Base-by-base conservation (phyloP, 495 filamentous ascomycete species). In the Hypoxylon cercidicola region DNA sequence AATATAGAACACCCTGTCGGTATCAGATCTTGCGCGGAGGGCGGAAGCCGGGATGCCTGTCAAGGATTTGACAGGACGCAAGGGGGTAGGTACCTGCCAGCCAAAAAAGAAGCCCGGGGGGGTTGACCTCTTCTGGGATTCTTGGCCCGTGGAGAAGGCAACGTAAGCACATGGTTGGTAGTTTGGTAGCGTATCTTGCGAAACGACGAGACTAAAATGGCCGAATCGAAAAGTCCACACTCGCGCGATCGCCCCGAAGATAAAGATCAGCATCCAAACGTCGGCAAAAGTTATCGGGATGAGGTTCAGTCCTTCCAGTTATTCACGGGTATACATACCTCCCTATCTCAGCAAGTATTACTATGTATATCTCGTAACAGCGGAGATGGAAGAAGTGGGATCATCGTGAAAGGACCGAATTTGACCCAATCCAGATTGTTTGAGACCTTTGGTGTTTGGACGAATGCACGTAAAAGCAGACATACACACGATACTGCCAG, bases 11-110 rank as follows among this genome's bases (percentile, higher is more conserved):
- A 68, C 54, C 60, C 59, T 63, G 60, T 59, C 55, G 47, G 58
- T 58, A 68, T 68, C 58, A 68, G 65, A 68, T 68, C 65, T 68
- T 34, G 59, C 39, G 55, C 60, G 49, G 55, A 62, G 62, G 55
- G 37, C 54, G 44, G 59, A 44, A 60, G 55, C 65, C 49, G 55
- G 65, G 65, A 45, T 62, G 43, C 34, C 10, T 55, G 50, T 63
- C 65, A 68, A 60, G 65, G 65, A 63, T 68, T 47, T 68, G 60
- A 59, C 55, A 67, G 5, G 53, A 59, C 43, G 65, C 44, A 63
- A 63, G 55, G 62, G 62, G n/a, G n/a, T n/a, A 25, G 23, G 23
- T 25, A 2, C 2, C 23, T 2, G 13, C 37, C 40, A 43, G 35
- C 49, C 25, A 43, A 43, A 32, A 32, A 10, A 32, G 30, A 32